Percentiles rank a stretch among this genome's conserved stretches.
Conservation (phyloP, 1,284 basidiomycete species). For the Moesziomyces sp. region DNA sequence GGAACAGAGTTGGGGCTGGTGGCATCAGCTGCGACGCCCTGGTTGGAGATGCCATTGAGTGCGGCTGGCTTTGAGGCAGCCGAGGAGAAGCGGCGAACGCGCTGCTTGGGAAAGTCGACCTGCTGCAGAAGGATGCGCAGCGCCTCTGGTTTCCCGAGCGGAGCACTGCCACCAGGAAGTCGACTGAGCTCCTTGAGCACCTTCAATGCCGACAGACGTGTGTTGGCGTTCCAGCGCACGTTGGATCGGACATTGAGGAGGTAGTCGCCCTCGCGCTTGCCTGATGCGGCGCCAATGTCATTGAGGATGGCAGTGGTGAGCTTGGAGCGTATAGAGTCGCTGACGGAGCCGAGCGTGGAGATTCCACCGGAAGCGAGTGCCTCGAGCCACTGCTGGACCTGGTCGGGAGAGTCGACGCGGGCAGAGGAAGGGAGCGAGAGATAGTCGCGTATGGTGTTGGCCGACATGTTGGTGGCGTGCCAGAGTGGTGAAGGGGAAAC, state of each 20-base stretch:
- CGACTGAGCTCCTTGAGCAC: constrained; percentile 57
- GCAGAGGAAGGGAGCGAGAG: constrained; percentile 31
- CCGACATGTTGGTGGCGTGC: constrained; percentile 16
- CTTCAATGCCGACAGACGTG: constrained; percentile 39
- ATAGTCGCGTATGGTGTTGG: constrained; percentile 28
- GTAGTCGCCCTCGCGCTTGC: constrained; percentile 27
- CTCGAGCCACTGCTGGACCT: constrained; percentile 32
- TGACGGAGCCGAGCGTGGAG: constrained; percentile 24
- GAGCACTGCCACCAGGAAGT: constrained; percentile 48
- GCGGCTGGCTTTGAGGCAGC: constrained; percentile 2
- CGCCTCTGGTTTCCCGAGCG: constrained; percentile 28
- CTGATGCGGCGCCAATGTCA: constrained; percentile 36
- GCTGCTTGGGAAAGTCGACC: constrained; percentile 45
- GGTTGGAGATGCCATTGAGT: background rate
- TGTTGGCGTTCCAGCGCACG: constrained; percentile 28
- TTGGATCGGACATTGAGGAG: constrained; percentile 27
- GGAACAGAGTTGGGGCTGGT: too few species aligned
- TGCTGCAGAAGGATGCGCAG: constrained; percentile 43
- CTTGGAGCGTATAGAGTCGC: constrained; percentile 40
- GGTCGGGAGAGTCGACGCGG: constrained; percentile 24
- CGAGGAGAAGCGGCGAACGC: constrained; percentile 6
- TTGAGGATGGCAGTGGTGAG: constrained; percentile 34
- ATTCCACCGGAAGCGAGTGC: constrained; percentile 24
- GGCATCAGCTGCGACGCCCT: background rate
- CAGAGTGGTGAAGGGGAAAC: too few species aligned